These are phyloP conservation scores for Viola pubescens DNA, from an alignment of 441 rosid genomes.

Conservation along the genomic window DNA sequence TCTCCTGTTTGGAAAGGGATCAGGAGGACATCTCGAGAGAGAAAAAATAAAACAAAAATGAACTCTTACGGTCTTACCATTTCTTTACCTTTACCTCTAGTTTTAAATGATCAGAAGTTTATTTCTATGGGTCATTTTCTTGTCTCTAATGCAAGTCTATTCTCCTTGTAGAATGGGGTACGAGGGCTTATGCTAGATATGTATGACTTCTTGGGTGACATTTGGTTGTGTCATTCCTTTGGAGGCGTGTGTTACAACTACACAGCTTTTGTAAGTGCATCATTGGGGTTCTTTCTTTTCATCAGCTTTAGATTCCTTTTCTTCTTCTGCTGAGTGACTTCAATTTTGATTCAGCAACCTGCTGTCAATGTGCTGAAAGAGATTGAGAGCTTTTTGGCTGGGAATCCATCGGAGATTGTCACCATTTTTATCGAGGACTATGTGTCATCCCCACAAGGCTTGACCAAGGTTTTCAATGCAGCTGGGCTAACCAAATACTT, in stretches of 20 bases:
- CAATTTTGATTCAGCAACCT: conserved; percentile 49
- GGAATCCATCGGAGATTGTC: conserved; percentile 71
- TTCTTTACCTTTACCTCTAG: background rate
- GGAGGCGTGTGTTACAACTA: conserved; percentile 55
- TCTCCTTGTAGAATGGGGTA: conserved; percentile 66
- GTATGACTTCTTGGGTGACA: conserved; percentile 65
- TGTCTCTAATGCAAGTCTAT: conserved; percentile 4
- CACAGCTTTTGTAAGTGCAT: conserved; percentile 75
- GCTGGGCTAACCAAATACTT: conserved; percentile 60
- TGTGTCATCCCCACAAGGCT: conserved; percentile 61
- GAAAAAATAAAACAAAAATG: no score
- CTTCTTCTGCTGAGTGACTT: background rate
- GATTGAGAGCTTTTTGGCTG: conserved; percentile 53
- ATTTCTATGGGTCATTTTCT: background rate
- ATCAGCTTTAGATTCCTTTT: background rate
- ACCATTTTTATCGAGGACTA: conserved; percentile 93
- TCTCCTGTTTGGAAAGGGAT: no score
- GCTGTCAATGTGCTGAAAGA: conserved; percentile 72
- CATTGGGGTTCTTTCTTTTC: background rate
- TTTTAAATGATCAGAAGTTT: background rate
- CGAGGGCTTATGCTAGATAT: conserved; percentile 93
- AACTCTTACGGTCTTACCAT: no score
- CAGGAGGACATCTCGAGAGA: no score
- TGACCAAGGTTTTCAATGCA: conserved; percentile 72
- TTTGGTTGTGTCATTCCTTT: conserved; percentile 86